Evolutionary conservation across 805 yeast genomes (phyloP).

Genomic region (Schwanniomyces polymorphus): DNA sequence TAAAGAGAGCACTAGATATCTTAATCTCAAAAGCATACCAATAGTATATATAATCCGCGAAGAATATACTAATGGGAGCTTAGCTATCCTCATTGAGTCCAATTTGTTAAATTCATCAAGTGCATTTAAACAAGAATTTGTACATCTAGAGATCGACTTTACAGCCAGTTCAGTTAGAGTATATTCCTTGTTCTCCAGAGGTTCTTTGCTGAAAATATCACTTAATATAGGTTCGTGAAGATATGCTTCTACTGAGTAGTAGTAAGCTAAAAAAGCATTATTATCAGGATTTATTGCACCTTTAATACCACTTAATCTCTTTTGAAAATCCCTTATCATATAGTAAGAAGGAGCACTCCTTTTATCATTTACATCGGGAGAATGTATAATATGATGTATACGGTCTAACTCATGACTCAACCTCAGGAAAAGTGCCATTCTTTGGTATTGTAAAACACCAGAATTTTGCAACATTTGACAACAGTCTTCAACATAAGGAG

Average conservation of each 20-base stretch:
- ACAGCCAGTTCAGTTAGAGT: conserved; percentile 27
- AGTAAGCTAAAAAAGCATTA: conserved; percentile 48
- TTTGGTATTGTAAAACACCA: conserved; percentile 28
- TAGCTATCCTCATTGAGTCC: conserved; percentile 47
- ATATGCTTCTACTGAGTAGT: conserved; percentile 65
- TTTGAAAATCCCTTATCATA: conserved; percentile 50
- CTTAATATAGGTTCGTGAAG: conserved; percentile 55
- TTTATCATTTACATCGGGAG: conserved; percentile 22
- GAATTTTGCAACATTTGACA: conserved; percentile 47
- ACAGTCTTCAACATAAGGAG: conserved; percentile 62
- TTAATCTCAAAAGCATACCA: conserved; percentile 58
- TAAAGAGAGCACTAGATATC: conserved; percentile 55
- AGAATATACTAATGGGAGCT: conserved; percentile 56
- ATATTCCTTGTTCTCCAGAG: conserved; percentile 5
- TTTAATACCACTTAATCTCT: conserved; percentile 41
- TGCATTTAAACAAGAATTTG: conserved; percentile 53
- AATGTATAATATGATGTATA: conserved; percentile 52
- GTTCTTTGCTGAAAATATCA: conserved; percentile 14
- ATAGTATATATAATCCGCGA: conserved; percentile 63
- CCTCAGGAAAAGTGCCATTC: conserved; percentile 59
- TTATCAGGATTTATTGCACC: conserved; percentile 36
- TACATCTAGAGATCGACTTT: conserved; percentile 49
- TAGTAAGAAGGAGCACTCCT: conserved; percentile 31
- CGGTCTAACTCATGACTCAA: conserved; percentile 62
- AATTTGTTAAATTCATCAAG: conserved; percentile 49